Conservation (phyloP, 352 stramenopile species). For the Globisporangium spiculum region DNA sequence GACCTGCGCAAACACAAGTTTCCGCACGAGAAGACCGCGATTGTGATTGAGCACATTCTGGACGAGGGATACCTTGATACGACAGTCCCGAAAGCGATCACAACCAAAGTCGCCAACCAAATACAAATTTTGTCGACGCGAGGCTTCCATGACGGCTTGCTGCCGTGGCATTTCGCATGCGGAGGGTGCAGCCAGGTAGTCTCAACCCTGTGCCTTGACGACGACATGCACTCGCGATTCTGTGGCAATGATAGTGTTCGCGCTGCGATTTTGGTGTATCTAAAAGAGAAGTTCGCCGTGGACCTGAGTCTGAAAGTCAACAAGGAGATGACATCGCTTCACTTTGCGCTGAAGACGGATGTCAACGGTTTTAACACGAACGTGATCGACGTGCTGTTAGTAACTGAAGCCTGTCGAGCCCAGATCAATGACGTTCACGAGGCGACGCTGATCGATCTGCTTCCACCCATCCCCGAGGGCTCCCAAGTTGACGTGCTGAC, state of each 20-base stretch:
- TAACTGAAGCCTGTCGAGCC: conserved; percentile 1
- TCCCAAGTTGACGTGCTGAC: conserved; percentile 24
- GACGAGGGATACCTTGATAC: conserved; percentile 37
- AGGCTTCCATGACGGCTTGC: conserved; percentile 31
- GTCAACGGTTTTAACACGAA: conserved; percentile 38
- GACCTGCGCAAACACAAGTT: conserved; percentile 66
- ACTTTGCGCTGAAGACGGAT: conserved; percentile 55
- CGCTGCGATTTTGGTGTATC: conserved; percentile 33
- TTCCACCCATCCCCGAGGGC: conserved; percentile 34
- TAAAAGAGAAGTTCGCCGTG: conserved; percentile 31
- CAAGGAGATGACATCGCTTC: conserved; percentile 39
- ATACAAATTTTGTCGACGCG: conserved; percentile 31
- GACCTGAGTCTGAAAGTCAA: conserved; percentile 30
- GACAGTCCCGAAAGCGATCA: conserved; percentile 32
- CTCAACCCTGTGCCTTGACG: conserved; percentile 37
- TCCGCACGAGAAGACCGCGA: conserved; percentile 36
- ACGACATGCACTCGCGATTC: conserved; percentile 43
- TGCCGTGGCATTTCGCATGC: conserved; percentile 67
- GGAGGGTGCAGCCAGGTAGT: conserved; percentile 43
- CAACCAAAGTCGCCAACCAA: conserved; percentile 27
- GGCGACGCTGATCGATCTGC: conserved; percentile 38
- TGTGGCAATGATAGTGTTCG: conserved; percentile 38
- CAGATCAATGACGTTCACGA: conserved; percentile 61
- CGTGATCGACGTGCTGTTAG: conserved; percentile 50
- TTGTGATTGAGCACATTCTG: conserved; percentile 60